A percentile compares a stretch with the other conserved stretches of the same genome.
phyloP scores from a whole-genome alignment of 2,329 filamentous ascomycete species.

The Mycosphaerella arachidis region DNA sequence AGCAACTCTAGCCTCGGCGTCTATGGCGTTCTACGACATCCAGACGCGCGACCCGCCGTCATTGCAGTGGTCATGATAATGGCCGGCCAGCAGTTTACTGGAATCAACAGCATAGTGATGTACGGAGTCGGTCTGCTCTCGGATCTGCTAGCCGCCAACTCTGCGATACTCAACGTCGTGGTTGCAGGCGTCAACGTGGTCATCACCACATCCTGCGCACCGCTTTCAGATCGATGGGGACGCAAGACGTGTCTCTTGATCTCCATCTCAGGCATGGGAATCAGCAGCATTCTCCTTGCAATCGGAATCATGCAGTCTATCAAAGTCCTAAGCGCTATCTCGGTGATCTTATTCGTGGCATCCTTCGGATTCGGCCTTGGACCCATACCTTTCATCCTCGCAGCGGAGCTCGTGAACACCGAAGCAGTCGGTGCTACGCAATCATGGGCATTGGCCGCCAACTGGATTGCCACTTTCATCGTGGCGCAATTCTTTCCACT shows the following conservation, averaged over 20 bases:
- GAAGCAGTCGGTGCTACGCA: constrained; percentile 91
- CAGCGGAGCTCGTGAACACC: constrained; percentile 82
- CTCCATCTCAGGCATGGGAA: constrained; percentile 80
- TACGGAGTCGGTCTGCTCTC: constrained; percentile 90
- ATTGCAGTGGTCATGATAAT: constrained; percentile 89
- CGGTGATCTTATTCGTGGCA: constrained; percentile 79
- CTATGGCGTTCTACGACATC: constrained; percentile 59
- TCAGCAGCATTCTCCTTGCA: constrained; percentile 70
- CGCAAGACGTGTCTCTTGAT: constrained; percentile 79
- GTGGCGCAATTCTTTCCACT: constrained; percentile 95
- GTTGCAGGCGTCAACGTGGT: constrained; percentile 84
- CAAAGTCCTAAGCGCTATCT: constrained; percentile 72
- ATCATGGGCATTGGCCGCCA: constrained; percentile 79
- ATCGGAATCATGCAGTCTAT: constrained; percentile 70
- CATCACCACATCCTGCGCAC: constrained; percentile 75
- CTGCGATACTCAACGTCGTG: constrained; percentile 76
- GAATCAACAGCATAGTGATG: constrained; percentile 96
- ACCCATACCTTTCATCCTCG: constrained; percentile 89
- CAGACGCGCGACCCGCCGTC: constrained; percentile 72
- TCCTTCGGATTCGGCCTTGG: constrained; percentile 89
- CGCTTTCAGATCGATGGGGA: constrained; percentile 80
- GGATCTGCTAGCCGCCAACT: constrained; percentile 73
- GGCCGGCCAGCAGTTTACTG: constrained; percentile 86
- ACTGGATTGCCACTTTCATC: constrained; percentile 85
- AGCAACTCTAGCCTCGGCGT: constrained; percentile 37